These are phyloP conservation scores for Arthrobotrys entomopaga DNA, from an alignment of 2,329 filamentous ascomycete genomes.

Conservation along the genomic window DNA sequence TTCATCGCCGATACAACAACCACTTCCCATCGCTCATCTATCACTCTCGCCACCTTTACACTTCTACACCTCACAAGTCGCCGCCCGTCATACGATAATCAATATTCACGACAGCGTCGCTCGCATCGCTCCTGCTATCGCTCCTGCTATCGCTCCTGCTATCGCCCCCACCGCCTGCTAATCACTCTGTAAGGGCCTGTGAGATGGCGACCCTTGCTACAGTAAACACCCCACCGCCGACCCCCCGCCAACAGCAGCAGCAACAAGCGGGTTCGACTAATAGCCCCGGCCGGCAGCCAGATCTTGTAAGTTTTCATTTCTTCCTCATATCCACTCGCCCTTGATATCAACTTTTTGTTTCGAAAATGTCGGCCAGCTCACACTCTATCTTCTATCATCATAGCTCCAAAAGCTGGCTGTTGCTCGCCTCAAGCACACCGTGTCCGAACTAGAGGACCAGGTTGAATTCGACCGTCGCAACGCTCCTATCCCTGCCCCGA, in stretches of 20 bases:
- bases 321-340: neutral
- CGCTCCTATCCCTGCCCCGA: slow-evolving; percentile 53
- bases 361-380: neutral
- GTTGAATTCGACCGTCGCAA: slow-evolving; percentile 58
- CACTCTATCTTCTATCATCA: neutral
- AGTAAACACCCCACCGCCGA: slow-evolving; percentile 42
- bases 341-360: neutral
- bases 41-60: no score
- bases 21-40: no score
- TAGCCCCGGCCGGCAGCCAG: slow-evolving; percentile 39
- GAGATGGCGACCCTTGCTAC: slow-evolving; percentile 36
- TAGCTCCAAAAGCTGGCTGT: slow-evolving; percentile 59
- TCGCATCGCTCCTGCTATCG: no score
- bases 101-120: no score
- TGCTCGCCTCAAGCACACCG: slow-evolving; percentile 58
- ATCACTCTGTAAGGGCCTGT: neutral
- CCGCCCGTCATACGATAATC: no score
- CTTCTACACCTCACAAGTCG: no score
- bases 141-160: neutral
- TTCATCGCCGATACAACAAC: no score
- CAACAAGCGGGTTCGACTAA: slow-evolving; percentile 5
- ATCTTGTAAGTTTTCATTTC: slow-evolving; percentile 21
- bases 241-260: slow-evolving; percentile 33
- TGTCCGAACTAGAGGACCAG: slow-evolving; percentile 58
- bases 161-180: neutral